These are phyloP conservation scores for Chloranthus sessilifolius DNA, from an alignment of 164 flowering plant species.

Conservation along the genomic window DNA sequence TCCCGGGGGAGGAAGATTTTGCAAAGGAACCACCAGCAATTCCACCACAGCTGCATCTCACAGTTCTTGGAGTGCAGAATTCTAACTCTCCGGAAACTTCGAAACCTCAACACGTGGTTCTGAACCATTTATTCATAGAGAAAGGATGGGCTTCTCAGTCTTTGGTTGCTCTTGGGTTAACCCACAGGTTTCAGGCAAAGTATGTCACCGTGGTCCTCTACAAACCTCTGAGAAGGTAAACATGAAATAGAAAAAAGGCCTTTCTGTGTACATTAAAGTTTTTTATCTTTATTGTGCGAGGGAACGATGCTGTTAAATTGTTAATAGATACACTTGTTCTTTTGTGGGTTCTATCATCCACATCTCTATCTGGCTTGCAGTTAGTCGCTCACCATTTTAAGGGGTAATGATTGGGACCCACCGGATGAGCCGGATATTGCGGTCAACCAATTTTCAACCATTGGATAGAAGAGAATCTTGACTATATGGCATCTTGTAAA, in stretches of 20 bases:
- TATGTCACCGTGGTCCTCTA: slow-evolving; percentile 89
- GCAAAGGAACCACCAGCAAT: slow-evolving; percentile 69
- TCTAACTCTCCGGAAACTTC: slow-evolving; percentile 26
- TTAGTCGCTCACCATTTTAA: too few species aligned
- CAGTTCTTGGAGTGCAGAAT: slow-evolving; percentile 50
- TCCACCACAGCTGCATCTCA: slow-evolving; percentile 66
- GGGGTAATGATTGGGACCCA: too few species aligned
- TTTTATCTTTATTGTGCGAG: neutral
- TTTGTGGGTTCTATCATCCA: too few species aligned
- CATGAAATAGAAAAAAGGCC: neutral
- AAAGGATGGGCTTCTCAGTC: slow-evolving; percentile 74
- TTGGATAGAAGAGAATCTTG: too few species aligned
- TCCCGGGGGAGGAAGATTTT: slow-evolving; percentile 63
- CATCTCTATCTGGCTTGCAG: too few species aligned
- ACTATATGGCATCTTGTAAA: too few species aligned
- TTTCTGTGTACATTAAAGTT: neutral
- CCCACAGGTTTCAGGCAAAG: slow-evolving; percentile 78
- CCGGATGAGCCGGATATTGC: too few species aligned
- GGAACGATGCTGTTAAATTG: too few species aligned
- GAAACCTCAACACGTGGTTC: slow-evolving; percentile 79
- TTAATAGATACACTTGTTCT: too few species aligned
- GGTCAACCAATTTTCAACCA: too few species aligned
- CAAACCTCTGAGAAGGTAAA: slow-evolving; percentile 66
- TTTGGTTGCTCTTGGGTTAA: slow-evolving; percentile 71
- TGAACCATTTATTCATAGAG: slow-evolving; percentile 83